These are phyloP conservation scores for Ophiocordyceps camponoti-rufipedis DNA, from an alignment of 2,329 filamentous ascomycete genomes.

Conservation along the genomic window DNA sequence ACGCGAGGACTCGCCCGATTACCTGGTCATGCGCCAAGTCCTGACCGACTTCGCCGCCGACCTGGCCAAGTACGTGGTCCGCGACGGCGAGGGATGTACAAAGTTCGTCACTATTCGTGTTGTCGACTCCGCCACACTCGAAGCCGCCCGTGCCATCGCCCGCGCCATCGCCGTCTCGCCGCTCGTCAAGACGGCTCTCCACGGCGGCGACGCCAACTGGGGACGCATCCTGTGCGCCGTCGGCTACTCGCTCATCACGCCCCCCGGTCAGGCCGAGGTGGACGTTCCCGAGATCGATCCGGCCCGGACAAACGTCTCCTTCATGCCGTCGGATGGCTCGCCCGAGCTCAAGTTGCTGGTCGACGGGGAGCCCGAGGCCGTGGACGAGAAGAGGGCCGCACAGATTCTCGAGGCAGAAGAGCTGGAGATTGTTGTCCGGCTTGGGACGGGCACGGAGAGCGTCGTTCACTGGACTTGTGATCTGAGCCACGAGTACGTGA, in stretches of 20 bases:
- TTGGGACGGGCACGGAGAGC: conserved; percentile 51
- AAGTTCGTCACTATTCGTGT: conserved; percentile 95
- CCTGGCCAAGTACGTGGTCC: conserved; percentile 80
- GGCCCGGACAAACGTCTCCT: conserved; percentile 58
- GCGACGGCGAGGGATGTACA: conserved; percentile 91
- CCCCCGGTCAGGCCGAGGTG: conserved; percentile 34
- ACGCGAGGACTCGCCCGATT: conserved; percentile 39
- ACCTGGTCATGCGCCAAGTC: conserved; percentile 48
- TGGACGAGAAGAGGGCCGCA: conserved; percentile 59
- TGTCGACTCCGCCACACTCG: conserved; percentile 46
- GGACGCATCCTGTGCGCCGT: conserved; percentile 90
- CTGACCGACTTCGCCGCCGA: conserved; percentile 66
- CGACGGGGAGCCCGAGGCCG: conserved; percentile 60
- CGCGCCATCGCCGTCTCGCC: conserved; percentile 80
- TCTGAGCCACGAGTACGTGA: conserved; percentile 65
- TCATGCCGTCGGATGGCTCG: conserved; percentile 61
- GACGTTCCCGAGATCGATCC: conserved; percentile 48
- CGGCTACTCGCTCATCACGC: conserved; percentile 54
- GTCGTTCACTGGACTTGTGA: conserved; percentile 75
- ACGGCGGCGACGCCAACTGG: conserved; percentile 97
- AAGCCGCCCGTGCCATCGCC: conserved; percentile 60
- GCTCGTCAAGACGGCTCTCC: conserved; percentile 91
- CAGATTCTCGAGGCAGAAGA: conserved; percentile 65
- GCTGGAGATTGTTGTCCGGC: conserved; percentile 55
- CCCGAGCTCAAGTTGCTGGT: conserved; percentile 59